phyloP scores from a whole-genome alignment of 768 basidiomycete genomes.

The Rhizopogon salebrosus region DNA sequence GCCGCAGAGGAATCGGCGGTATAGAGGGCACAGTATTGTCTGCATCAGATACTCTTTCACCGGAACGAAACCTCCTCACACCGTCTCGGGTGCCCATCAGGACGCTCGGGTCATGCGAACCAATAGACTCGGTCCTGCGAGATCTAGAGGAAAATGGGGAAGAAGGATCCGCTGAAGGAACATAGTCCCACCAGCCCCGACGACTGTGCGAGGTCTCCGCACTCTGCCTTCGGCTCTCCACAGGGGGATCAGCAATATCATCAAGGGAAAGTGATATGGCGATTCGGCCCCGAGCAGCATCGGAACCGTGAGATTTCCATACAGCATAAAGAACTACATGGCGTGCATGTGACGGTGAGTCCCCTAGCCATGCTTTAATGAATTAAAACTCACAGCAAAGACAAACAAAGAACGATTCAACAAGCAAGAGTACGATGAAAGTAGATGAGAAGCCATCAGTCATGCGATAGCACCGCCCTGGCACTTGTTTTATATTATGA shows the following conservation, averaged over 20 bases:
- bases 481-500: background rate
- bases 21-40: constrained; percentile 1
- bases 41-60: background rate
- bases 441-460: constrained; percentile 29
- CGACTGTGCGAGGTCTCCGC: constrained; percentile 12
- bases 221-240: constrained; percentile 1
- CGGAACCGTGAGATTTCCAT: constrained; percentile 46
- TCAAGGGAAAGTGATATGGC: constrained; percentile 45
- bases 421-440: constrained; percentile 44
- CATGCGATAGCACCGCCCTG: constrained; percentile 45
- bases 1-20: constrained; percentile 4
- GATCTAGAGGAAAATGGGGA: background rate
- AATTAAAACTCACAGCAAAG: constrained; percentile 46
- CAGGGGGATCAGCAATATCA: constrained; percentile 25
- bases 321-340: constrained; percentile 51
- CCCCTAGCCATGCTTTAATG: background rate
- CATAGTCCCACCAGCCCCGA: constrained; percentile 55
- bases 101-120: constrained; percentile 6
- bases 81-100: background rate
- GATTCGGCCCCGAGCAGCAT: constrained; percentile 49
- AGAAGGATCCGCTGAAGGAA: constrained; percentile 24
- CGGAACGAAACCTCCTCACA: background rate
- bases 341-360: constrained; percentile 6
- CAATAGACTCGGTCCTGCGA: background rate
- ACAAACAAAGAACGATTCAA: constrained; percentile 54